Evolutionary conservation across 371 early-diverging fungal species (phyloP).

Genomic region (Lichtheimia corymbifera): DNA sequence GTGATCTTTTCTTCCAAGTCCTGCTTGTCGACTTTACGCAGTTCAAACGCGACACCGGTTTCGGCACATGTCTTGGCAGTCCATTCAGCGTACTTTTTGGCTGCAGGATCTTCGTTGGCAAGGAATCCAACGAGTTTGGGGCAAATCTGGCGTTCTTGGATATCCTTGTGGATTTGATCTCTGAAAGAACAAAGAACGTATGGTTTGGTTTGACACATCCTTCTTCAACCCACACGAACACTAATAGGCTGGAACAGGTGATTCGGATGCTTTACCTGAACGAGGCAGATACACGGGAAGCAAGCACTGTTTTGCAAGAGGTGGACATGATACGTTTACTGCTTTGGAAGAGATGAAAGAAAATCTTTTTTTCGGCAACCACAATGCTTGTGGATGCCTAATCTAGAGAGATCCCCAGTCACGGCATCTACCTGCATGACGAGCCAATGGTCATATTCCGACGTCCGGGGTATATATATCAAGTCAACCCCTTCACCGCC

Average conservation of each 20-base stretch:
- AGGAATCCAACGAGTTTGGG: constrained; percentile 94
- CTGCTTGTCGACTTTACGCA: constrained; percentile 78
- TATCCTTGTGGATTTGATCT: constrained; percentile 79
- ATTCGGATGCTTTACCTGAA: constrained; percentile 51
- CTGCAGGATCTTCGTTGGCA: constrained; percentile 94
- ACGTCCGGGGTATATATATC: no score
- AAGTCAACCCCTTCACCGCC: no score
- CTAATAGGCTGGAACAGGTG: neutral
- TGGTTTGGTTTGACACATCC: neutral
- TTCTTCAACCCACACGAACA: neutral
- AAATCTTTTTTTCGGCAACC: neutral
- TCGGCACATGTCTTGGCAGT: constrained; percentile 91
- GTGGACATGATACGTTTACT: constrained; percentile 2
- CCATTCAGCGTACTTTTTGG: constrained; percentile 87
- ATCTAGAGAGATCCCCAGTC: no score
- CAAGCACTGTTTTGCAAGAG: constrained; percentile 52
- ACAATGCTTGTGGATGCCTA: no score
- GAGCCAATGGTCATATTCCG: no score
- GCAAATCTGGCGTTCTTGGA: constrained; percentile 64
- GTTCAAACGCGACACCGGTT: constrained; percentile 89
- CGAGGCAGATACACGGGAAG: constrained; percentile 60
- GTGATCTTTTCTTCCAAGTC: constrained; percentile 84
- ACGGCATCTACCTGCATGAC: no score
- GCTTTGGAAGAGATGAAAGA: neutral
- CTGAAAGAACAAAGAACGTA: constrained; percentile 36